Evolutionary conservation across 2,329 filamentous ascomycete species (phyloP).

Genomic region (Pestalotiopsis sp.): DNA sequence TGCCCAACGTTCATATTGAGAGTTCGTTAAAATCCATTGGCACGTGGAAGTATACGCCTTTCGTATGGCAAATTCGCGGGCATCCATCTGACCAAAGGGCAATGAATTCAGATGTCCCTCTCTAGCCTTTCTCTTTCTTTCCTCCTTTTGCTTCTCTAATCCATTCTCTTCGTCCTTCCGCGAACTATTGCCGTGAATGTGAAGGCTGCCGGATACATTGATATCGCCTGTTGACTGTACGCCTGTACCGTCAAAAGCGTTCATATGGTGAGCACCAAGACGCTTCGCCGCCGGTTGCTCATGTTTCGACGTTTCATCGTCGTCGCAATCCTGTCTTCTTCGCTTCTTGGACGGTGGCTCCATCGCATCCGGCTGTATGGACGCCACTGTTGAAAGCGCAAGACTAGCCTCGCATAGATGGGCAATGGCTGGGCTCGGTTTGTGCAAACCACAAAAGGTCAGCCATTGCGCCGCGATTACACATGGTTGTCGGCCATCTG

Average conservation of each 20-base stretch:
- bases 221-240: neutral
- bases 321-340: neutral
- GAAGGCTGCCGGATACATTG: neutral
- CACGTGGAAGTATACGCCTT: constrained; percentile 24
- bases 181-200: neutral
- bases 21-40: constrained; percentile 10
- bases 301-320: neutral
- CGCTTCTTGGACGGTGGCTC: neutral
- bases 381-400: neutral
- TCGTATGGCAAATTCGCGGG: constrained; percentile 36
- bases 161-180: neutral
- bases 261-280: neutral
- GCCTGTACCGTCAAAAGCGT: neutral
- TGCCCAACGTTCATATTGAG: neutral
- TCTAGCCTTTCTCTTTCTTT: neutral
- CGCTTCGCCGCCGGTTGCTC: neutral
- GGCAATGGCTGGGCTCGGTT: neutral
- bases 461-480: neutral
- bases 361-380: neutral
- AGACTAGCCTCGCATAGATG: neutral
- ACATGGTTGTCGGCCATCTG: neutral
- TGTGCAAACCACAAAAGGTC: neutral
- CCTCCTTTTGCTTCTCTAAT: neutral
- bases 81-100: constrained; percentile 41
- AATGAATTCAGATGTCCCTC: constrained; percentile 28